These are phyloP conservation scores for Athelia psychrophila DNA, from an alignment of 1,284 basidiomycete genomes.

Conservation along the genomic window DNA sequence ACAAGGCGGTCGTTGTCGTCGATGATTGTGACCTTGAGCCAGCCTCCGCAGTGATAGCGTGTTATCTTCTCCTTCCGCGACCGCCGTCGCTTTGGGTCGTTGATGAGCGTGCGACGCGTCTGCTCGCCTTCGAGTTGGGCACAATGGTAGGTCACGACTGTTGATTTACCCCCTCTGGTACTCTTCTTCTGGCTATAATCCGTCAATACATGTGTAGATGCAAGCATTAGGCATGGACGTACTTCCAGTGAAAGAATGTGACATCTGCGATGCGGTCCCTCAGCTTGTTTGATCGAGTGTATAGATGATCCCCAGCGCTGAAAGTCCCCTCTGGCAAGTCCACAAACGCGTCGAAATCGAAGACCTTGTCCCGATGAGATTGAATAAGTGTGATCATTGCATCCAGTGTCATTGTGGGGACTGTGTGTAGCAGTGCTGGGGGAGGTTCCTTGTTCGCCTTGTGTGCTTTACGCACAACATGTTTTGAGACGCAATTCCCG, in stretches of 20 bases:
- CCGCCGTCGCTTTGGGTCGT: slow-evolving; percentile 1
- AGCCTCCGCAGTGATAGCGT: slow-evolving; percentile 29
- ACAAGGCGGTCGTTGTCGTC: slow-evolving; percentile 30
- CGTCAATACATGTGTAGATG: slow-evolving; percentile 1
- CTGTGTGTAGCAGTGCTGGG: background rate
- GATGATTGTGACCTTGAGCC: slow-evolving; percentile 32
- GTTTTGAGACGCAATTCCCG: background rate
- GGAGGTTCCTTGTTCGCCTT: background rate
- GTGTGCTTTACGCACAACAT: background rate
- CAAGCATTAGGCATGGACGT: slow-evolving; percentile 9
- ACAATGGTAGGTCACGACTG: slow-evolving; percentile 31
- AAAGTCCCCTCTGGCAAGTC: slow-evolving; percentile 27
- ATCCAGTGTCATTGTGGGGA: background rate
- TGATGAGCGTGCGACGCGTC: slow-evolving; percentile 20
- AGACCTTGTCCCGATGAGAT: slow-evolving; percentile 3
- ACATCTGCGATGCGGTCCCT: slow-evolving; percentile 29
- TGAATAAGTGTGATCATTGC: background rate
- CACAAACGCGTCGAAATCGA: slow-evolving; percentile 32
- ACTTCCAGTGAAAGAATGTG: slow-evolving; percentile 33
- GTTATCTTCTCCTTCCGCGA: slow-evolving; percentile 17
- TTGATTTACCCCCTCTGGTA: slow-evolving; percentile 28
- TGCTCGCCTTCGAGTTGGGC: slow-evolving; percentile 30
- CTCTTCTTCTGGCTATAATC: slow-evolving; percentile 28
- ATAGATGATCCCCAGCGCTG: slow-evolving; percentile 26
- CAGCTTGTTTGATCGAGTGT: slow-evolving; percentile 30